These are phyloP conservation scores for Trichoderma sp. DNA, from an alignment of 2,329 filamentous ascomycete species.

Conservation along the genomic window DNA sequence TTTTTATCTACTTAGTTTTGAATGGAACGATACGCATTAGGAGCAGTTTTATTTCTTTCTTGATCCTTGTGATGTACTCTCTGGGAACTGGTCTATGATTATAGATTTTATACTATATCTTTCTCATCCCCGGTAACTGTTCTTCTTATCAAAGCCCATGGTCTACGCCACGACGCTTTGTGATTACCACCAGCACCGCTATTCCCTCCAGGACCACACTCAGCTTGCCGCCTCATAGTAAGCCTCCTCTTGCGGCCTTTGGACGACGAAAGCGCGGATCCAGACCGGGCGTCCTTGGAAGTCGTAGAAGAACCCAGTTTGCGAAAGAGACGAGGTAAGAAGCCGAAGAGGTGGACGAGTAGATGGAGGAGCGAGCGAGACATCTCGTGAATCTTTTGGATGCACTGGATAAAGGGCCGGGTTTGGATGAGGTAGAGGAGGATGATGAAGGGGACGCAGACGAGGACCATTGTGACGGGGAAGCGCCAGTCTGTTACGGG, in stretches of 20 bases:
- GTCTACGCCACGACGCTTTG: not conserved
- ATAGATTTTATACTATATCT: conserved; percentile 13
- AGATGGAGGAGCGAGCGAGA: not conserved
- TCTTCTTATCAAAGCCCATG: conserved; percentile 22
- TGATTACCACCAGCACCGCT: not conserved
- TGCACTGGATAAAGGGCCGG: conserved; percentile 41
- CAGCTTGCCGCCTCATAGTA: conserved; percentile 24
- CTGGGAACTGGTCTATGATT: not conserved
- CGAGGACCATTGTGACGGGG: conserved; percentile 66
- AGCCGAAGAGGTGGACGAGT: not conserved
- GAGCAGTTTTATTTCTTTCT: not conserved
- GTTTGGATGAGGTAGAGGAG: conserved; percentile 53
- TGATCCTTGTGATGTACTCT: not conserved
- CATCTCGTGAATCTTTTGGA: conserved; percentile 30
- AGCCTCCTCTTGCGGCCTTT: conserved; percentile 32
- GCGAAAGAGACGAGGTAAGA: not conserved
- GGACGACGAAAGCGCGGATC: not conserved
- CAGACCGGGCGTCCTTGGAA: conserved; percentile 10
- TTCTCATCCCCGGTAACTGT: conserved; percentile 1
- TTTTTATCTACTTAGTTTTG: conserved; percentile 6
- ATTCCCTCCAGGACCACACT: not conserved
- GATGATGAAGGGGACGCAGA: conserved; percentile 56
- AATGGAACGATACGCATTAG: conserved; percentile 13
- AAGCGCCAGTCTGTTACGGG: conserved; percentile 51
- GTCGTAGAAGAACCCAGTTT: not conserved